Base-by-base conservation (phyloP, 345 rosid genomes). In the Erucastrum elatum region DNA sequence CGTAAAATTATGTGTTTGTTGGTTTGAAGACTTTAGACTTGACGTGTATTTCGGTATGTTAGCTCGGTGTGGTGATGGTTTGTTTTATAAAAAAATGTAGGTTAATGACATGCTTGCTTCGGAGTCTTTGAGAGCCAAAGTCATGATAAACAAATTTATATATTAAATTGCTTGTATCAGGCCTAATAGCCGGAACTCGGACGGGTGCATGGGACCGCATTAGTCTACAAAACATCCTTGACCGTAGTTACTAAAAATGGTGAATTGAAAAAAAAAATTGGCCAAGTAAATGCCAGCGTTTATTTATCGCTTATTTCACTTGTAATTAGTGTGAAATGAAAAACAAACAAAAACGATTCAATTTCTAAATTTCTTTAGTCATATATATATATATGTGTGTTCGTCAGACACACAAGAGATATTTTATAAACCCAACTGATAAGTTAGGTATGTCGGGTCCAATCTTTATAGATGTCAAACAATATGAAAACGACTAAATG, bases 401-500 rank as follows among this genome's bases (percentile, higher is more conserved):
- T 46, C 15, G 13, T 46, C 15, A 13, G 15, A 44, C 53, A 12
- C 53, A 46, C 4, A 13, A 11, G 15, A 44, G 53, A 12, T 4
- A 44, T 44, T 44, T 44, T 11, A 12, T 44, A 44, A 67, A 12
- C 51, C 25, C 71, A 17, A 35, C 44, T 62, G 11, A 55, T 56
- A 77, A 53, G n/a, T 37, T 77, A 70, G 66, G 59, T 71, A 64
- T 41, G 13, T 53, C 13, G 13, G 39, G 16, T 39, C 25, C 27
- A 11, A 68, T 49, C 56, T 70, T 69, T 26, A 61, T 77, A 61
- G 35, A 76, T 61, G 70, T 51, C 70, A 70, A 49, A 62, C 80
- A 37, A n/a, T 72, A 69, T 70, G 11, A 77, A 55, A 16, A 29
- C 3, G 30, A 29, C 30, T 29, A 29, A 29, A 64, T 27, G 71